Evolutionary conservation across 2,329 filamentous ascomycete genomes (phyloP).

Genomic region (Aspergillus sp.): DNA sequence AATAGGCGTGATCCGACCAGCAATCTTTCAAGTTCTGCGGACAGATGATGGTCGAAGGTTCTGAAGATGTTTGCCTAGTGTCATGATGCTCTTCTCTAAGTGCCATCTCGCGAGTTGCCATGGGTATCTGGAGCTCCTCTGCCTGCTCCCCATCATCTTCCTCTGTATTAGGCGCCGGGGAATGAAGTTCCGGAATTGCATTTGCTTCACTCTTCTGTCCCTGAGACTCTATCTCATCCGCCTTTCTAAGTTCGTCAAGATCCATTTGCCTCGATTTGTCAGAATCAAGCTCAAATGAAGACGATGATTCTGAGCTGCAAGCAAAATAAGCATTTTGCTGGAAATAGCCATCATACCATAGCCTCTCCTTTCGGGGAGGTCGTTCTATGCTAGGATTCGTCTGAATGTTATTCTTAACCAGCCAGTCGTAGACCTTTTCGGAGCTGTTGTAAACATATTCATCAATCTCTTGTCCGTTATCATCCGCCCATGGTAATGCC

Average conservation of each 20-base stretch:
- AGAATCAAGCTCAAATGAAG: background rate
- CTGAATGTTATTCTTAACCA: background rate
- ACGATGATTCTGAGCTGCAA: background rate
- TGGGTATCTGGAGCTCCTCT: too few species aligned
- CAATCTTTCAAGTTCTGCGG: too few species aligned
- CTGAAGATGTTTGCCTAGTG: too few species aligned
- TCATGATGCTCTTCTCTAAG: too few species aligned
- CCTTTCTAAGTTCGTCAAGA: background rate
- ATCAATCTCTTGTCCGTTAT: background rate
- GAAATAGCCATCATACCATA: background rate
- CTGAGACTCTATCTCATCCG: too few species aligned
- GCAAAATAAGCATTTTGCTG: background rate
- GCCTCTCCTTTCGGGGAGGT: background rate
- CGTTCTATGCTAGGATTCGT: background rate
- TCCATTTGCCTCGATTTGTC: background rate
- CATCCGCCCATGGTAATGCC: slow-evolving; percentile 8
- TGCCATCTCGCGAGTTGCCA: too few species aligned
- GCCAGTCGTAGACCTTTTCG: background rate
- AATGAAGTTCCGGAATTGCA: too few species aligned
- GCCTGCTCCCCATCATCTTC: too few species aligned
- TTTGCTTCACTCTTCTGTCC: too few species aligned
- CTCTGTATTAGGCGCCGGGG: too few species aligned
- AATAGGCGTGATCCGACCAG: too few species aligned
- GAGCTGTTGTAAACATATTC: background rate
- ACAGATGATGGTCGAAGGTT: too few species aligned